Conservation (phyloP, 2,329 filamentous ascomycete species). For the Diaporthe amygdali region DNA sequence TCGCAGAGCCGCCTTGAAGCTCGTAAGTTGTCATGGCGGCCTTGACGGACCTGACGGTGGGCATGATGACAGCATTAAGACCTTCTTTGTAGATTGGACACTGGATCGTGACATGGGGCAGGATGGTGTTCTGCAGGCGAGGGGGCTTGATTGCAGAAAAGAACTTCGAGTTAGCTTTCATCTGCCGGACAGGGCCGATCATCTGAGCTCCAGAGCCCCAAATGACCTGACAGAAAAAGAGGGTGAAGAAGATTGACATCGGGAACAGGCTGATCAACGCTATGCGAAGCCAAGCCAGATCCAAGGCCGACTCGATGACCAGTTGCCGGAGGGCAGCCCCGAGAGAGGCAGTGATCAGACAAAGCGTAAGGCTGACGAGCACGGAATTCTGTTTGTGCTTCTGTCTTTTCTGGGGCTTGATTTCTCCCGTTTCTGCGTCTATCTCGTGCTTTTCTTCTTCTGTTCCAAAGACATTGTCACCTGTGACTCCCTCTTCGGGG, state of each 20-base stretch:
- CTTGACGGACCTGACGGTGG: conserved; percentile 80
- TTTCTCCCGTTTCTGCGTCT: conserved; percentile 74
- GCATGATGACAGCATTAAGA: conserved; percentile 73
- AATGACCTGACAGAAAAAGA: conserved; percentile 82
- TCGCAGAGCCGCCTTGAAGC: conserved; percentile 77
- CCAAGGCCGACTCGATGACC: conserved; percentile 69
- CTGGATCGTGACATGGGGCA: conserved; percentile 82
- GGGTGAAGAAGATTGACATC: conserved; percentile 79
- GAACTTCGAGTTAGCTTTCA: conserved; percentile 79
- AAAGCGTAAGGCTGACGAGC: conserved; percentile 69
- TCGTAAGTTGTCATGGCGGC: conserved; percentile 79
- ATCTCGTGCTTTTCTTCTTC: conserved; percentile 65
- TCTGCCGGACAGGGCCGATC: conserved; percentile 75
- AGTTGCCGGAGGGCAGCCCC: conserved; percentile 74
- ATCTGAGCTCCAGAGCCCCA: conserved; percentile 77
- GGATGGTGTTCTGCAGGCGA: conserved; percentile 58
- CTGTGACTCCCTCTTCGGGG: conserved; percentile 44
- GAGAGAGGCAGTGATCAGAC: conserved; percentile 68
- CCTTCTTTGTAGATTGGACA: conserved; percentile 91
- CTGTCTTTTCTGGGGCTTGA: conserved; percentile 67
- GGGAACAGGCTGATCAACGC: conserved; percentile 71
- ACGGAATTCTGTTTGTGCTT: conserved; percentile 74
- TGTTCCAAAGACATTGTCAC: not conserved
- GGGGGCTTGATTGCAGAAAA: conserved; percentile 76
- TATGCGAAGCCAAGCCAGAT: conserved; percentile 66